These are phyloP conservation scores for Talaromyces pinophilus DNA, from an alignment of 2,329 filamentous ascomycete species.

Conservation along the genomic window DNA sequence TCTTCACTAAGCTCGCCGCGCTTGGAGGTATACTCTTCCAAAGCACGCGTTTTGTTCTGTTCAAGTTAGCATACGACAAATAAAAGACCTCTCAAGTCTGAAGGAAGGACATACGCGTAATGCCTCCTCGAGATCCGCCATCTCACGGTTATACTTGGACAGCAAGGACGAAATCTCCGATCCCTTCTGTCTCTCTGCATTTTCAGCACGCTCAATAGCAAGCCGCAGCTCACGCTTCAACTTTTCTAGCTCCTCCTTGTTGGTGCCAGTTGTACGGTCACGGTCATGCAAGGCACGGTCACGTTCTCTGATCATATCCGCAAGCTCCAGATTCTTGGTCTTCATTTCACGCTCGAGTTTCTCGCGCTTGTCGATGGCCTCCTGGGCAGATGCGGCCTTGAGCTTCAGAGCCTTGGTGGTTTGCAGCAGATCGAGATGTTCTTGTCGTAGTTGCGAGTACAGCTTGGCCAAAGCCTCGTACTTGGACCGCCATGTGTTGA, in stretches of 20 bases:
- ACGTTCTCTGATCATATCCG: constrained; percentile 96
- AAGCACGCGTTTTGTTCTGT: constrained; percentile 80
- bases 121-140: constrained; percentile 93
- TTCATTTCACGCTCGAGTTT: constrained; percentile 97
- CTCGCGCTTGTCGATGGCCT: constrained; percentile 91
- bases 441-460: constrained; percentile 91
- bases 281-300: constrained; percentile 92
- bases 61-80: constrained; percentile 18
- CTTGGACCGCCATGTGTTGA: constrained; percentile 96
- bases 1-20: constrained; percentile 80
- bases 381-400: constrained; percentile 94
- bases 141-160: constrained; percentile 93
- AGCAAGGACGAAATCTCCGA: constrained; percentile 94
- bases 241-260: constrained; percentile 93
- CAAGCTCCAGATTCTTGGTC: constrained; percentile 98
- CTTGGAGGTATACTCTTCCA: constrained; percentile 80
- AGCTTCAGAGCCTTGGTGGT: constrained; percentile 96
- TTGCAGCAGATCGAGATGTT: constrained; percentile 90
- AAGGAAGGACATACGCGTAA: constrained; percentile 53
- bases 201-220: constrained; percentile 88
- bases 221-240: constrained; percentile 89
- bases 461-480: constrained; percentile 96
- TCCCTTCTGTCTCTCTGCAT: constrained; percentile 87
- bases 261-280: constrained; percentile 79
- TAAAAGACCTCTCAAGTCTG: not conserved